Base-by-base conservation (phyloP, 2,329 filamentous ascomycete genomes). In the Fusarium veterinarium region DNA sequence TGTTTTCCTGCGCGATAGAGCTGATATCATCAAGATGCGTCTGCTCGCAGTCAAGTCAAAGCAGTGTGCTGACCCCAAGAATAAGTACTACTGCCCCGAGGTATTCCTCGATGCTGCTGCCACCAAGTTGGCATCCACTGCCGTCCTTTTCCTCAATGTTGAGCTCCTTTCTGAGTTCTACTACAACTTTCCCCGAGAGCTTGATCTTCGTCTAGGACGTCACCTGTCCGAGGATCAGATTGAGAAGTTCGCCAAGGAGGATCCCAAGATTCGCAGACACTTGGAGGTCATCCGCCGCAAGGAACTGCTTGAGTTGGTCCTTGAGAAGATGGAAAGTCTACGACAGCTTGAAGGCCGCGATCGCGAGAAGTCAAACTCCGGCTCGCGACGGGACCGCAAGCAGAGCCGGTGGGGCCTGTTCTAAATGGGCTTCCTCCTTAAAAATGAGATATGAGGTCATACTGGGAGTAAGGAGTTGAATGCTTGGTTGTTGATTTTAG, bases 101-200 rank as follows among this genome's bases (percentile, higher is more conserved):
- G 90, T 99, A 20, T 99, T 99, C 85, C 90, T 99, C n/a, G 95
- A 99, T 78, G 95, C 97, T 6, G 96, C 97, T 4, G 95, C 96
- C 3, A 94, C 95, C 75, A 98, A 98, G 83, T 89, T 99, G 53
- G 97, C 95, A 6, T 92, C 94, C 4, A 99, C 96, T 0, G 95
- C 96, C 5, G 96, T 99, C 13, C 90, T 99, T 1, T 99, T 99
- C 86, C 89, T 99, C 35, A 98, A 99, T 78, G 96, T 98, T 16
- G 97, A 99, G 84, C 88, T 99, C 25, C 89, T 99, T 23, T 95
- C 93, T 4, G 97, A 99, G 79, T 99, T 98, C 81, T 98, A 97
- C 84, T 97, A 98, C 84, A 95, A 96, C 80, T 99, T 99, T 82
- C 96, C 96, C 1, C 90, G 96, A 42, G 95, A 98, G 80, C 89